Base-by-base conservation (phyloP, 441 rosid genomes). In the Gossypium armourianum region DNA sequence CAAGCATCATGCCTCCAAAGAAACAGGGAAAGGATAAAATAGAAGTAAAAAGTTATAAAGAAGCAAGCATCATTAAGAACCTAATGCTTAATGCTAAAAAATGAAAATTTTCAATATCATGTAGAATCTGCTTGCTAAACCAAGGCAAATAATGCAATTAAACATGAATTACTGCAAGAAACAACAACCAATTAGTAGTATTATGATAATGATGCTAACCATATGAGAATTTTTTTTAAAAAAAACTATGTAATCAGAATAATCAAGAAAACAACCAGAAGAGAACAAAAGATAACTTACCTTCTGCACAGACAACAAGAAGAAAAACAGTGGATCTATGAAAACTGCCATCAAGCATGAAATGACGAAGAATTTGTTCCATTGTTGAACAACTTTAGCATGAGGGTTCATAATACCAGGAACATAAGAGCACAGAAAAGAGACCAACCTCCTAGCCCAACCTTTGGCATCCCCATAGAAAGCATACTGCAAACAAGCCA, bases 341-440 rank as follows among this genome's bases (percentile, higher is more conserved):
- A 91, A 91, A 71, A 91, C 84, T 47, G 94, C 93, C 82, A 87
- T 69, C 82, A 91, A 77, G 75, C 90, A 93, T 26, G 89, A 84
- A 72, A 86, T 78, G 52, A 86, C 90, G 75, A 89, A 87, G 74
- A 87, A 84, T 71, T 85, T 77, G 81, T 82, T 84, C 97, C 97
- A 93, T 2, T 8, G 69, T 69, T 85, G 93, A 77, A 91, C 88
- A 65, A 57, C 47, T 81, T 75, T 81, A 43, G 88, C 65, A 75
- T 93, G 98, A 75, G 98, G 97, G 82, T 91, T 93, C 88, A 89
- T 86, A 77, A 91, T 83, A 55, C 92, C 87, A 21, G 87, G 90
- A 76, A 88, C 62, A 79, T 65, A 71, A 55, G 75, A 68, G 59
- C 19, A 29, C 45, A 82, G 10, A 80, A 43, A 82, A n/a, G 90